A percentile compares a stretch with the other conserved stretches of the same genome.
These are phyloP conservation scores for Trametes villosa DNA, from an alignment of 768 basidiomycete genomes.

Conservation along the genomic window DNA sequence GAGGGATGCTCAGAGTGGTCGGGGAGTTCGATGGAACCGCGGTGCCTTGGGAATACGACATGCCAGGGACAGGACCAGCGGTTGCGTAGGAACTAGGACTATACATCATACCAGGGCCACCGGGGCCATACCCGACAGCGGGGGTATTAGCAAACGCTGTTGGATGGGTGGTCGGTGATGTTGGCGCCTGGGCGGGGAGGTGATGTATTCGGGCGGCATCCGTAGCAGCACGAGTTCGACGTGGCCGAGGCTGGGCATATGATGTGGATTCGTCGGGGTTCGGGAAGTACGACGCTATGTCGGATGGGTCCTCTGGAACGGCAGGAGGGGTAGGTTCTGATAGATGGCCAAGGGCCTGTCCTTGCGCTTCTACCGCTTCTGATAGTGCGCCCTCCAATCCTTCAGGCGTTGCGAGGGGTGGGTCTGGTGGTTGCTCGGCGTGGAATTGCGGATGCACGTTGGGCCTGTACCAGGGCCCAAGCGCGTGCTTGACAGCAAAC, in stretches of 20 bases:
- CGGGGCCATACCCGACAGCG: not conserved
- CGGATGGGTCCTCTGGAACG: constrained; percentile 15
- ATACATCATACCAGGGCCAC: not conserved
- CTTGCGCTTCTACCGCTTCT: not conserved
- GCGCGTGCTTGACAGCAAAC: constrained; percentile 51
- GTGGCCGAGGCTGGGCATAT: not conserved
- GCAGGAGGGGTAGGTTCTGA: constrained; percentile 28
- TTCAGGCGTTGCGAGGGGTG: not conserved
- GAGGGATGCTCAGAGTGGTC: constrained; percentile 50
- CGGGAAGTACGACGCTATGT: constrained; percentile 43
- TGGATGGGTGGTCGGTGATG: not conserved
- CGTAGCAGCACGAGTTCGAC: constrained; percentile 5
- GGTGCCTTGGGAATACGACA: not conserved
- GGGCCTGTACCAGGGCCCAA: constrained; percentile 68
- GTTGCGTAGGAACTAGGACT: not conserved
- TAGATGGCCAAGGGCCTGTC: not conserved
- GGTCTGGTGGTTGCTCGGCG: not conserved
- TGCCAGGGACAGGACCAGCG: not conserved
- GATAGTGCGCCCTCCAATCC: not conserved
- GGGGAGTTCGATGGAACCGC: constrained; percentile 19
- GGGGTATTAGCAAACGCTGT: not conserved
- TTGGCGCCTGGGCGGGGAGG: not conserved
- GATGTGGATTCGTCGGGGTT: constrained; percentile 28
- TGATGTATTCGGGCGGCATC: constrained; percentile 16
- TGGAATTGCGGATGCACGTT: constrained; percentile 32